Evolutionary conservation across 139 green algal species (phyloP).

Genomic region (Chlamydomonas schloesseri): DNA sequence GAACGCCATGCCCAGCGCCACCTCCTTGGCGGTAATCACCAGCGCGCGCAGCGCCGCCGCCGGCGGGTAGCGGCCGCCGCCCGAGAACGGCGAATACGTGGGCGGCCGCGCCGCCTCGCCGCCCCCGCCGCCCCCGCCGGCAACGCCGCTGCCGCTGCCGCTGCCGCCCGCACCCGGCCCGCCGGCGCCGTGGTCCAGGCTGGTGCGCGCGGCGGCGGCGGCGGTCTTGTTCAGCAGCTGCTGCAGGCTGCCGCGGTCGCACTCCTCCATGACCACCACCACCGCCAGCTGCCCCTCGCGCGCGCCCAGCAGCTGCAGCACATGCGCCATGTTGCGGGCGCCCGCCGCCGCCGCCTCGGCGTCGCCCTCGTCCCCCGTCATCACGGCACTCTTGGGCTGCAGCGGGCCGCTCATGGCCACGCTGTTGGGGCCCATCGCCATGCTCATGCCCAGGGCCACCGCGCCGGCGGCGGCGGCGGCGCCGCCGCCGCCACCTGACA

Average conservation of each 20-base stretch:
- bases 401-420: no score
- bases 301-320: constrained; percentile 8
- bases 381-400: background rate
- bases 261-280: constrained; percentile 40
- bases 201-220: background rate
- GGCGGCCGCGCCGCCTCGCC: no score
- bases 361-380: constrained; percentile 12
- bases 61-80: constrained; percentile 5
- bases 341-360: background rate
- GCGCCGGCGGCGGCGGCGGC: no score
- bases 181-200: background rate
- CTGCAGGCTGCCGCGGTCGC: constrained; percentile 35
- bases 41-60: constrained; percentile 20
- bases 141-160: background rate
- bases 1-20: constrained; percentile 39
- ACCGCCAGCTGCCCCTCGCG: constrained; percentile 35
- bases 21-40: constrained; percentile 17
- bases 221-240: constrained; percentile 28
- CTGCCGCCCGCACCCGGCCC: background rate
- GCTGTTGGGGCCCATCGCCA: background rate
- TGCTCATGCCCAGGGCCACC: background rate
- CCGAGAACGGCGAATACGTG: constrained; percentile 6
- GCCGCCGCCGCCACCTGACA: background rate
- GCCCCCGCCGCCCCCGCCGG: background rate
- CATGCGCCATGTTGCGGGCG: constrained; percentile 27